Percentiles rank a stretch among this genome's conserved stretches.
Evolutionary conservation across 2,329 filamentous ascomycete species (phyloP).

Genomic region (Pyricularia sp.): DNA sequence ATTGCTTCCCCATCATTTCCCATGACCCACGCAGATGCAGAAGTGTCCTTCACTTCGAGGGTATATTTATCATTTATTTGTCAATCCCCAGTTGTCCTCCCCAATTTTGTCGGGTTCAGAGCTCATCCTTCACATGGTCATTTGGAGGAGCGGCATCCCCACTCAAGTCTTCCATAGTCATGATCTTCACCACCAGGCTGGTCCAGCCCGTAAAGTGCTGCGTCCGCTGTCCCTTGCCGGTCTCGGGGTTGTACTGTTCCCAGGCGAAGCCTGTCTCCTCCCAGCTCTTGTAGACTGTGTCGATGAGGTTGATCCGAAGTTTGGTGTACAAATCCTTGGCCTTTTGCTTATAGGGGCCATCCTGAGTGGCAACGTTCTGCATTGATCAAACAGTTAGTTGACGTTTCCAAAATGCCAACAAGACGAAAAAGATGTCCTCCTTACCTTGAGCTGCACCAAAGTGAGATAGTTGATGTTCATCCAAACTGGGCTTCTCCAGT

Average conservation of each 20-base stretch:
- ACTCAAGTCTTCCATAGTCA: constrained; percentile 71
- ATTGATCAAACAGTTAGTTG: neutral
- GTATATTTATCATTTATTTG: neutral
- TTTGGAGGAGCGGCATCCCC: constrained; percentile 9
- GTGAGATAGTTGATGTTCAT: constrained; percentile 92
- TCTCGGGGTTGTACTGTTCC: constrained; percentile 96
- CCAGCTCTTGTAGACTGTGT: constrained; percentile 83
- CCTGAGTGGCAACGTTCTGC: constrained; percentile 50
- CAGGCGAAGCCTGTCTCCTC: constrained; percentile 87
- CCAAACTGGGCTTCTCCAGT: constrained; percentile 93
- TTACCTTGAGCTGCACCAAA: constrained; percentile 62
- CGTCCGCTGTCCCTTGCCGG: constrained; percentile 82
- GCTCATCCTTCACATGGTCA: neutral
- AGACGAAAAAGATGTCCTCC: constrained; percentile 18
- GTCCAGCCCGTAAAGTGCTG: constrained; percentile 99
- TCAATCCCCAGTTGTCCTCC: neutral
- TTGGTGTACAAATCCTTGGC: constrained; percentile 63
- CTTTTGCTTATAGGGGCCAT: constrained; percentile 53
- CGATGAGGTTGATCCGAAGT: constrained; percentile 71
- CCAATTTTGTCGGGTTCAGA: neutral
- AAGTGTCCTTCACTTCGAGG: neutral
- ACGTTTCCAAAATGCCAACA: neutral
- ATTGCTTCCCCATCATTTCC: neutral
- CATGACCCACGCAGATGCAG: neutral
- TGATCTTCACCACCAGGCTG: constrained; percentile 93